These are phyloP conservation scores for Cryptococcus hybrid DNA, from an alignment of 1,284 basidiomycete species.

Conservation along the genomic window DNA sequence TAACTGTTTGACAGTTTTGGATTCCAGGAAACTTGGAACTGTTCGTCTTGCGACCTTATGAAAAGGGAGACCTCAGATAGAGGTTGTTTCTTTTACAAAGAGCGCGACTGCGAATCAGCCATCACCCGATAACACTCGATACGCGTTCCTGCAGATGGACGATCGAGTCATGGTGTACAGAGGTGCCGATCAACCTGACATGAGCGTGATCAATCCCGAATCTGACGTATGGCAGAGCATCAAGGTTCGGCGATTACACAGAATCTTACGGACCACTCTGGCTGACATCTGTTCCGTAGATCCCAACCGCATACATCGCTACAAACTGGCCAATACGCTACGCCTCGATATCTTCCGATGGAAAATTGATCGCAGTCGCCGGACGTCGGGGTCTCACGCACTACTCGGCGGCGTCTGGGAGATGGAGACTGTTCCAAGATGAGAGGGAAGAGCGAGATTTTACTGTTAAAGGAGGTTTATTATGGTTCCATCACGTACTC, in stretches of 20 bases:
- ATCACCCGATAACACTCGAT: constrained; percentile 66
- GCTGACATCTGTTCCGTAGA: constrained; percentile 21
- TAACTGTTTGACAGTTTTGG: constrained; percentile 67
- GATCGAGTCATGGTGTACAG: constrained; percentile 93
- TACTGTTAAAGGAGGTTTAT: constrained; percentile 80
- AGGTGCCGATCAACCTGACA: constrained; percentile 94
- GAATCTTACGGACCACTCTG: constrained; percentile 6
- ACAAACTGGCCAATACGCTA: constrained; percentile 95
- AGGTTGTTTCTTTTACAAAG: constrained; percentile 88
- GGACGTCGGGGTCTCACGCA: constrained; percentile 88
- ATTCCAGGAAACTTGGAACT: constrained; percentile 85
- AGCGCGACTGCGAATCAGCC: constrained; percentile 90
- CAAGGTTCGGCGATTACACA: constrained; percentile 56
- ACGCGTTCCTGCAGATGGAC: constrained; percentile 93
- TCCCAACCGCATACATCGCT: constrained; percentile 85
- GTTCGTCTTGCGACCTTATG: constrained; percentile 57
- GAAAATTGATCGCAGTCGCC: constrained; percentile 87
- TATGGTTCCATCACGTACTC: constrained; percentile 97
- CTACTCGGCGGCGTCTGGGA: constrained; percentile 87
- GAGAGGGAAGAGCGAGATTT: constrained; percentile 88
- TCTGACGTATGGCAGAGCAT: constrained; percentile 97
- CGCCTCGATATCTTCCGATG: constrained; percentile 87
- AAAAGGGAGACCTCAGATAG: constrained; percentile 52
- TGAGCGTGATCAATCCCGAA: constrained; percentile 98
- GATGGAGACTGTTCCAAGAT: constrained; percentile 90